Percentiles rank a stretch among this genome's conserved stretches.
These are phyloP conservation scores for Macrolepiota dolichaula DNA, from an alignment of 768 basidiomycete species.

Conservation along the genomic window DNA sequence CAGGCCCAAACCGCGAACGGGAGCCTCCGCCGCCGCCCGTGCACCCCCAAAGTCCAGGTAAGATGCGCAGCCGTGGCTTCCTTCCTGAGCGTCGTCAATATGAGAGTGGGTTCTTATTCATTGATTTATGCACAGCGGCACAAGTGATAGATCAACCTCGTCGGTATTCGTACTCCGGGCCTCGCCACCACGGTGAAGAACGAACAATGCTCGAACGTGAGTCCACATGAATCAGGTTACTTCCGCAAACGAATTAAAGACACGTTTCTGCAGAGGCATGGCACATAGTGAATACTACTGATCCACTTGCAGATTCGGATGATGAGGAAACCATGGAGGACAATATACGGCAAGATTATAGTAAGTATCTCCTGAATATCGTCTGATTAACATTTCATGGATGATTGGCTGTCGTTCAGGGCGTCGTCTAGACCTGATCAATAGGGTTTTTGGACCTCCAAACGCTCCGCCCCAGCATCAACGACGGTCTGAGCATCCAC, in stretches of 20 bases:
- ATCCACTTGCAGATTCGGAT: conserved; percentile 62
- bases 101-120: not conserved
- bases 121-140: not conserved
- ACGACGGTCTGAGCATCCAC: conserved; percentile 24
- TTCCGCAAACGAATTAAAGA: conserved; percentile 7
- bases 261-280: conserved; percentile 57
- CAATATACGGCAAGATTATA: conserved; percentile 59
- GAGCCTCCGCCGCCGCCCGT: conserved; percentile 8
- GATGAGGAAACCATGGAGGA: conserved; percentile 71
- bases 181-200: conserved; percentile 16
- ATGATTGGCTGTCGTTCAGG: conserved; percentile 26
- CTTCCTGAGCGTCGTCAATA: not conserved
- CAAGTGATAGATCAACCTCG: not conserved
- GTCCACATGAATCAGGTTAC: conserved; percentile 11
- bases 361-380: conserved; percentile 33
- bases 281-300: conserved; percentile 58
- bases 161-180: conserved; percentile 9
- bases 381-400: conserved; percentile 4
- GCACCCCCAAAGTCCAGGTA: conserved; percentile 9
- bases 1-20: conserved; percentile 16
- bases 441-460: conserved; percentile 32
- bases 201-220: conserved; percentile 49
- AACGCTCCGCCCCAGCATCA: not conserved
- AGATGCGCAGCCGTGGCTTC: not conserved
- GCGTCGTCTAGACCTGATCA: conserved; percentile 49